phyloP scores from a whole-genome alignment of 1,284 basidiomycete genomes.

The Microbotryum scabiosae region DNA sequence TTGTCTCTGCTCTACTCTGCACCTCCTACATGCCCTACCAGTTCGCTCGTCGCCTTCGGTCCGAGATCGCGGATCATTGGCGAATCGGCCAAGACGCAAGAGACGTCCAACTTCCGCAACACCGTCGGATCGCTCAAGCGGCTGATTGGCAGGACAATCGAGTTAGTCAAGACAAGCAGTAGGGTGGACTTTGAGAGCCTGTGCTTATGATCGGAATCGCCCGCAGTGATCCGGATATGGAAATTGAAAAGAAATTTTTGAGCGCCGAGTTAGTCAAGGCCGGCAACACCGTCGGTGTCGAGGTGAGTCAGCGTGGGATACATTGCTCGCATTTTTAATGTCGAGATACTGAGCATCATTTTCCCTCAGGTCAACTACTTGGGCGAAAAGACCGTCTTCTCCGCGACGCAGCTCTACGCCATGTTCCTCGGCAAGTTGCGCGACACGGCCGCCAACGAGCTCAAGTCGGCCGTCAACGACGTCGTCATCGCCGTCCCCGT shows the following conservation, averaged over 20 bases:
- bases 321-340: neutral
- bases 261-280: slow-evolving; percentile 75
- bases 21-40: slow-evolving; percentile 36
- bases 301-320: slow-evolving; percentile 50
- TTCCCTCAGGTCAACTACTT: slow-evolving; percentile 66
- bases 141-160: slow-evolving; percentile 64
- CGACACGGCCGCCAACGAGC: slow-evolving; percentile 71
- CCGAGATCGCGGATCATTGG: slow-evolving; percentile 78
- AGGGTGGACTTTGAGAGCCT: too few relatives aligned
- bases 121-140: slow-evolving; percentile 85
- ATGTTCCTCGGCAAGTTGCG: slow-evolving; percentile 80
- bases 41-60: slow-evolving; percentile 86
- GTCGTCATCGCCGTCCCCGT: slow-evolving; percentile 88
- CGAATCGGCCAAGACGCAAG: slow-evolving; percentile 87
- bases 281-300: slow-evolving; percentile 66
- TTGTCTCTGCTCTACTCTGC: neutral
- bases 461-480: slow-evolving; percentile 75
- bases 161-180: slow-evolving; percentile 20
- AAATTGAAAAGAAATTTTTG: slow-evolving; percentile 79
- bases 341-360: neutral
- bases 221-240: slow-evolving; percentile 37
- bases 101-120: slow-evolving; percentile 96
- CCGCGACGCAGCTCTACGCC: slow-evolving; percentile 74
- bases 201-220: neutral
- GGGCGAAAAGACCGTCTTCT: slow-evolving; percentile 66